Evolutionary conservation across 2,329 filamentous ascomycete genomes (phyloP), one percentile per base, ranked within the genome.

Genomic region (Aspergillaceae sp.): DNA sequence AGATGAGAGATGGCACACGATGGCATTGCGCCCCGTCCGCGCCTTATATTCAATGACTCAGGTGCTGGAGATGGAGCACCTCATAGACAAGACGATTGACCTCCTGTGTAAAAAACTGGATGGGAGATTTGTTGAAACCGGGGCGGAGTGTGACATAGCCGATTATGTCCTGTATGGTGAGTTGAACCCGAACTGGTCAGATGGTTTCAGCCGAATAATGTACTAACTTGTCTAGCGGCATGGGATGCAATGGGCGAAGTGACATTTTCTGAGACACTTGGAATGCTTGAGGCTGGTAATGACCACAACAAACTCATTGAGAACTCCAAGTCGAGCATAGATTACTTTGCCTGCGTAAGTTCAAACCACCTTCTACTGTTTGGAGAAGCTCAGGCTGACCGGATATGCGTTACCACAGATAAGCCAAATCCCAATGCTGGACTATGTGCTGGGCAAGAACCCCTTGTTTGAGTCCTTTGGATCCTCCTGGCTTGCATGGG

Each of bases 61-160:
- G 33, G 53, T 61, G 6, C 47, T 54, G 27, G 47, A 54, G 8
- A 44, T 55, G 4, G 59, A 62, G 44, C 35, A 43, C 1, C 47
- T 47, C 10, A 53, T 63, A 33, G 58, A 63, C 44, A 48, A 56
- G 4, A 56, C 62, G 3, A 63, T 69, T 7, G 44, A 49, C 2
- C 40, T 57, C 3, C 55, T 69, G 9, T 61, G 62, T 36, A 44
- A 54, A 2, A 55, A 62, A 26, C 49, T 70, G 0, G 58, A 65
- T 4, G 50, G 51, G 1, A 47, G 55, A 2, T 70, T 66, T 47
- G 51, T 62, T 3, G 42, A 58, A 19, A 44, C 50, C 1, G 56
- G 51, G 3, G 58, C 61, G 40, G 44, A 48, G 0, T 69, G 63
- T 43, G 59, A 71, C 26, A 59, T 74, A 32, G 66, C 66, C 3